Percentiles rank a stretch among this genome's conserved stretches.
Conservation (phyloP, 306 rosid species). For the Rosa persica region DNA sequence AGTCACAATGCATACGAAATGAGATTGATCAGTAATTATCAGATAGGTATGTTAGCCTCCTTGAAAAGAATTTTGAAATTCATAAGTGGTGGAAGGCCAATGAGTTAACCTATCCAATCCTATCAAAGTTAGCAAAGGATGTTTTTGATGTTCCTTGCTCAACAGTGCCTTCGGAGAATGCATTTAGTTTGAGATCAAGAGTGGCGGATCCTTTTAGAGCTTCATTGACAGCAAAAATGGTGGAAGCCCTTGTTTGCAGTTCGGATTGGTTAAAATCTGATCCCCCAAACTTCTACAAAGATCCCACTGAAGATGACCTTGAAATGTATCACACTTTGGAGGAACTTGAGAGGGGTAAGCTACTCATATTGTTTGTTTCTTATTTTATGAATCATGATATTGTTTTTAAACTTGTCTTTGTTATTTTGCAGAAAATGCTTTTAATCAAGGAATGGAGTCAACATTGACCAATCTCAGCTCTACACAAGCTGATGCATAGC, state of each 20-base stretch:
- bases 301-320: background rate
- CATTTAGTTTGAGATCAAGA: background rate
- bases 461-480: too few species aligned
- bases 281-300: background rate
- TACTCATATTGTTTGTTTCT: too few species aligned
- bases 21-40: background rate
- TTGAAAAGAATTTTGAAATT: too few species aligned
- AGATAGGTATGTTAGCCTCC: background rate
- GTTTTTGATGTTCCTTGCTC: background rate
- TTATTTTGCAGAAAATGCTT: too few species aligned
- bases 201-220: background rate
- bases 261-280: background rate
- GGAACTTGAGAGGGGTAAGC: background rate
- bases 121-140: background rate
- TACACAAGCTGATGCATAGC: too few species aligned
- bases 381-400: too few species aligned
- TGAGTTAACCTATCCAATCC: too few species aligned
- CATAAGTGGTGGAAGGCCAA: background rate
- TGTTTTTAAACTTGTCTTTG: too few species aligned
- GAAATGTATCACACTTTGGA: too few species aligned
- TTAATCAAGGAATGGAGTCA: too few species aligned
- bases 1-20: background rate
- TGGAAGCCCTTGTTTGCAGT: background rate
- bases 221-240: background rate
- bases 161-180: background rate